Base-by-base conservation (phyloP, 2,329 filamentous ascomycete species). In the Didymella pomorum region DNA sequence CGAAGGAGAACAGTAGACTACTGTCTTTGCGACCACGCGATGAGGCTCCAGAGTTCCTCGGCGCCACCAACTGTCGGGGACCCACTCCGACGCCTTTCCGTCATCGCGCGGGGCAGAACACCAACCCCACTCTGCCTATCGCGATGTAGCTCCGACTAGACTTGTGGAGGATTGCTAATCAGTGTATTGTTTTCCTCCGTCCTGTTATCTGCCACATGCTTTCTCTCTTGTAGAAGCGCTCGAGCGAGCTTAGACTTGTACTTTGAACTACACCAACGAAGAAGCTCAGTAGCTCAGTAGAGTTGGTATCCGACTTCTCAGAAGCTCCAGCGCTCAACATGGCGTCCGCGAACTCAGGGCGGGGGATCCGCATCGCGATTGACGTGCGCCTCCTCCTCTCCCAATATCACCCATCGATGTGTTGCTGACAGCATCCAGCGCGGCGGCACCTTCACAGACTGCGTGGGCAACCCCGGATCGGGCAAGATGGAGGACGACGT, bases 361-460 rank as follows among this genome's bases (percentile, higher is more conserved):
- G 86, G 62, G 88, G 89, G 56, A 87, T 92, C 68, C 87, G 89
- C 72, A 92, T 93, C 67, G 89, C 90, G 65, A 93, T 93, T 62
- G 81, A 83, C 54, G 77, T 79, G 64, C 31, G 67, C 52, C 11
- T 6, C 29, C 28, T 9, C 9, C 28, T 29, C 28, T n/a, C n/a
- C n/a, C n/a, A n/a, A n/a, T n/a, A n/a, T 10, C 11, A 11, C 25
- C 28, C 11, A 29, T 11, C 4, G 14, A 35, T 8, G n/a, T 68
- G 11, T 12, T 11, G 29, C 29, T 31, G 7, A 31, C 29, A 31
- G 29, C 29, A 31, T 16, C 29, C 9, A 88, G 79, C 88, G 93
- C 61, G 93, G 93, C 65, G 93, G 93, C 57, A 96, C 93, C 26
- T 97, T 97, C 75, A 97, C 93, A 37, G 93, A 97, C 79, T 96